Evolutionary conservation across 768 basidiomycete species (phyloP).

Genomic region (Auricularia auricula-judae): DNA sequence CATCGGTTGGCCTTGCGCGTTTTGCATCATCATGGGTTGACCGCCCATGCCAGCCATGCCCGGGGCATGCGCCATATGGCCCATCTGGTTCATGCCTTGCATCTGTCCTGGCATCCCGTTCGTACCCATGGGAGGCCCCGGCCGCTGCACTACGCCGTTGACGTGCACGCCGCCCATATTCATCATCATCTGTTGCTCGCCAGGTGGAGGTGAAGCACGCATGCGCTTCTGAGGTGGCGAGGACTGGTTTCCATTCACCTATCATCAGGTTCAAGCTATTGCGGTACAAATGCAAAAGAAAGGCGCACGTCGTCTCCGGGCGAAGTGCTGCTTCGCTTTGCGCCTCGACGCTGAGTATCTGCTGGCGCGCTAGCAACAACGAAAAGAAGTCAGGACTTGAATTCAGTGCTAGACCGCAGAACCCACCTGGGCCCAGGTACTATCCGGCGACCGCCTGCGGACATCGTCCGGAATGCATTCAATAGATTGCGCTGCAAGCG

Average conservation of each 20-base stretch:
- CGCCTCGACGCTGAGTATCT: slow-evolving; percentile 3
- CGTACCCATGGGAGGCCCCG: neutral
- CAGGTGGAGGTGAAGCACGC: slow-evolving; percentile 21
- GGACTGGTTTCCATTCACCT: slow-evolving; percentile 17
- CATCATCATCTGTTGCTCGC: slow-evolving; percentile 8
- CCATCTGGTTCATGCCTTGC: neutral
- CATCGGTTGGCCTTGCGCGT: slow-evolving; percentile 1
- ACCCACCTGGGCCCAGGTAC: too few relatives aligned
- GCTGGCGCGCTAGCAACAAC: too few relatives aligned
- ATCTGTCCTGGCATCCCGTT: neutral
- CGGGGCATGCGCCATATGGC: neutral
- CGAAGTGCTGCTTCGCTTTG: slow-evolving; percentile 25
- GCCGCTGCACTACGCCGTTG: neutral
- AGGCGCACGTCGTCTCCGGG: slow-evolving; percentile 23
- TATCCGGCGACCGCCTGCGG: too few relatives aligned
- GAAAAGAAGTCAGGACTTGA: too few relatives aligned
- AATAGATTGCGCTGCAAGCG: too few relatives aligned
- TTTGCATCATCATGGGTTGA: neutral
- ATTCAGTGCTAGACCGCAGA: too few relatives aligned
- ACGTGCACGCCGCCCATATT: neutral
- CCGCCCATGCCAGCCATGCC: neutral
- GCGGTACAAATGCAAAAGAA: neutral
- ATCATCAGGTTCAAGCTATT: slow-evolving; percentile 3
- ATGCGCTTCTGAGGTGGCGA: slow-evolving; percentile 23
- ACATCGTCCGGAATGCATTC: too few relatives aligned